Base-by-base conservation (phyloP, 2,329 filamentous ascomycete genomes). In the Madurella fahalii region DNA sequence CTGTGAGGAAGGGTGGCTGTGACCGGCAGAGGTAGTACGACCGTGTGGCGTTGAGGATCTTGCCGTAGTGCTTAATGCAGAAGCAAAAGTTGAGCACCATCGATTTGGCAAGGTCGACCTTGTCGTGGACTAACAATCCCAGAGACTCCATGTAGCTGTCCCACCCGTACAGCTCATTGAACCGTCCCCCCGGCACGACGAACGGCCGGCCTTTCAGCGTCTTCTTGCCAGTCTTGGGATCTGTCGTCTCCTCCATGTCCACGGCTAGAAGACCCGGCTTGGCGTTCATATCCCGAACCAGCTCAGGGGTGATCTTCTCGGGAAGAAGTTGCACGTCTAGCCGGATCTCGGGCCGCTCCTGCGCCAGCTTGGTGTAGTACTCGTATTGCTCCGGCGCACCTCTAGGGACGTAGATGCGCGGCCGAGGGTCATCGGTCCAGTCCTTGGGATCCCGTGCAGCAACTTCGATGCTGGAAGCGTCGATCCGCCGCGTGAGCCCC, bases 151-250 rank as follows among this genome's bases (percentile, higher is more conserved):
- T 97, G 76, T 97, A 99, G 69, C 91, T 96, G 72, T 99, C 94
- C 94, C 94, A 99, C 45, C 93, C 93, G 69, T 99, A 99, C 18
- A 99, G 74, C 71, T 99, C 94, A 72, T 99, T 99, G 84, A 99
- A 99, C 31, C 94, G 84, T 20, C 94, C 94, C 56, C 94, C 94
- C 0, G 94, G 94, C 2, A 99, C 94, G n/a, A 97, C 91, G 64
- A 97, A 99, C 0, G 94, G 93, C 55, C 95, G 78, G 2, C 94
- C 94, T 37, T 80, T 79, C 40, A 95, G 75, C 3, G 87, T 87
- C 58, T 82, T 83, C 68, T 88, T 79, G 40, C 86, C 86, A 2
- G 87, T 88, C 20, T 75, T 74, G 4, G 82, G 81, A 64, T 95
- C 82, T 12, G 73, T 75, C 41, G 82, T 78, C 67, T 92, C 84